Conservation (phyloP, 2,329 filamentous ascomycete species). For the Aspergillus versicolor region DNA sequence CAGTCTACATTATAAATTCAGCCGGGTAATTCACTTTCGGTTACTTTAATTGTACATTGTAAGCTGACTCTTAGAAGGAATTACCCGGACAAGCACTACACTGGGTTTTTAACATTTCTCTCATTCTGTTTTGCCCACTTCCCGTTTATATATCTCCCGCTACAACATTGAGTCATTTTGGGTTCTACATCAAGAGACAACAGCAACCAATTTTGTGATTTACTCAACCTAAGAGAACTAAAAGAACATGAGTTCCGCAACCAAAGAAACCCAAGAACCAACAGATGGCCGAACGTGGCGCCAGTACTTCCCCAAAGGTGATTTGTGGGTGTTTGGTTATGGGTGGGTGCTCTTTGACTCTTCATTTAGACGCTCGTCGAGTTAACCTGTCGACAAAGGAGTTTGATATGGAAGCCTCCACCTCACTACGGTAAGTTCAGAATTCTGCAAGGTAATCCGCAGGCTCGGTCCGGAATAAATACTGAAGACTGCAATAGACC, state of each 20-base stretch:
- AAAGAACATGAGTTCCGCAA: conserved; percentile 3
- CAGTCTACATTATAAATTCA: not conserved
- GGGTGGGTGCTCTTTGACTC: conserved; percentile 60
- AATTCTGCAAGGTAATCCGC: not conserved
- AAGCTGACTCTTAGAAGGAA: not conserved
- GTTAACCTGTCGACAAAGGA: conserved; percentile 54
- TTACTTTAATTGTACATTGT: not conserved
- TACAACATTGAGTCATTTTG: not conserved
- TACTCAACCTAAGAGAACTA: not conserved
- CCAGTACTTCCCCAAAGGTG: conserved; percentile 50
- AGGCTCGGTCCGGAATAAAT: not conserved
- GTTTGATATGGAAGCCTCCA: conserved; percentile 96
- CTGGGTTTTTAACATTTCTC: not conserved
- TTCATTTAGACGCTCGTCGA: not conserved
- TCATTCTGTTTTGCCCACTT: not conserved
- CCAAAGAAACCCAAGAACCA: conserved; percentile 24
- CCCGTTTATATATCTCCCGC: not conserved
- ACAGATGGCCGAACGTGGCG: conserved; percentile 42
- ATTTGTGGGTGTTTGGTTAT: conserved; percentile 97
- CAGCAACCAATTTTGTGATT: not conserved
- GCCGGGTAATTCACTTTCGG: not conserved
- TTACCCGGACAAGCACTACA: not conserved
- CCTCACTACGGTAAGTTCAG: conserved; percentile 77
- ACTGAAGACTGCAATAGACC: conserved; percentile 58
- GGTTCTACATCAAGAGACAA: not conserved